These are phyloP conservation scores for Peribolospora baueri DNA, from an alignment of 768 basidiomycete species.

Conservation along the genomic window DNA sequence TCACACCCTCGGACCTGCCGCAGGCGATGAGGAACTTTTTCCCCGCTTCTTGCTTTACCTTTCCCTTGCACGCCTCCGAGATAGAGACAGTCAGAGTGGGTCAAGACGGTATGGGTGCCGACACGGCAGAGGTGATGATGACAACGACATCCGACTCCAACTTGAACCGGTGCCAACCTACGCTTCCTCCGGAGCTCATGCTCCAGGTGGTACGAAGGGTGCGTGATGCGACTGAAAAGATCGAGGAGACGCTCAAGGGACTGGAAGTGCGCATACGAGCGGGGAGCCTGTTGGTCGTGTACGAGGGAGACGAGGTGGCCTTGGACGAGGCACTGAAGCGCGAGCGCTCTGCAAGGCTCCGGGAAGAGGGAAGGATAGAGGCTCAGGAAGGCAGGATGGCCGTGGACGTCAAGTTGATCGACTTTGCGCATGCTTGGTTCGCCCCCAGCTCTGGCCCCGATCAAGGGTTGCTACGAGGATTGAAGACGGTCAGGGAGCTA, in stretches of 20 bases:
- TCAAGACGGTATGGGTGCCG: no score
- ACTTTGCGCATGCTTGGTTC: slow-evolving; percentile 71
- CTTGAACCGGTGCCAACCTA: neutral
- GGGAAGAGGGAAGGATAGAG: slow-evolving; percentile 8
- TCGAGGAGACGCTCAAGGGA: slow-evolving; percentile 27
- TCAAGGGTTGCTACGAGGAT: slow-evolving; percentile 45
- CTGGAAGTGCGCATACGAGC: slow-evolving; percentile 62
- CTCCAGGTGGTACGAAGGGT: no score
- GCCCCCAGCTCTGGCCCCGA: slow-evolving; percentile 52
- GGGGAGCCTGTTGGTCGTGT: slow-evolving; percentile 53
- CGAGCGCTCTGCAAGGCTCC: neutral
- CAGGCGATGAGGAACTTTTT: slow-evolving; percentile 62
- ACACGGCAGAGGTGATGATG: slow-evolving; percentile 1
- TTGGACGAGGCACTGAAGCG: slow-evolving; percentile 18
- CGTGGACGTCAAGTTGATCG: slow-evolving; percentile 55
- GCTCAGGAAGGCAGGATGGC: slow-evolving; percentile 21
- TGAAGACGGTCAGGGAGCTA: slow-evolving; percentile 39
- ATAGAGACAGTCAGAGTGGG: no score
- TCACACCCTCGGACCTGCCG: slow-evolving; percentile 42
- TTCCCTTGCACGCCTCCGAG: neutral
- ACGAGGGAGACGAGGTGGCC: slow-evolving; percentile 35
- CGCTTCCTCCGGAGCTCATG: no score
- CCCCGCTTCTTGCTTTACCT: slow-evolving; percentile 21
- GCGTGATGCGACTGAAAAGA: slow-evolving; percentile 17
- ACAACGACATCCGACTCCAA: neutral